Percentiles rank a stretch among this genome's conserved stretches.
phyloP scores from a whole-genome alignment of 1,284 basidiomycete genomes.

The Pisolithus thermaeus region DNA sequence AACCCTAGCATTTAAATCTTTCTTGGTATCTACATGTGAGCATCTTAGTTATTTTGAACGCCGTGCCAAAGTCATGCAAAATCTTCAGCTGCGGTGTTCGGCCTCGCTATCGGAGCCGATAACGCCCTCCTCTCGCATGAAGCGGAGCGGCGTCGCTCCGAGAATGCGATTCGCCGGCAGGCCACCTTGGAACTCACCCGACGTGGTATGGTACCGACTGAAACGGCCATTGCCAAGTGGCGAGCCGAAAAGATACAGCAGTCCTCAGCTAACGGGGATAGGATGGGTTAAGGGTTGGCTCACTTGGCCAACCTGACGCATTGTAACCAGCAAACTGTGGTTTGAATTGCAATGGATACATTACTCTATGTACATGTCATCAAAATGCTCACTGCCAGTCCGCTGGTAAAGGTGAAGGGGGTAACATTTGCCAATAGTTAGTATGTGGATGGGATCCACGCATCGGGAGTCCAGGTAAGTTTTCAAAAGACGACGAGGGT shows the following conservation, averaged over 20 bases:
- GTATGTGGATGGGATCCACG: conserved; percentile 31
- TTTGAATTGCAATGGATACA: conserved; percentile 6
- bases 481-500: conserved; percentile 21
- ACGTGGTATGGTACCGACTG: conserved; percentile 72
- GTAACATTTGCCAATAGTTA: conserved; percentile 24
- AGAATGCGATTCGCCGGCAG: conserved; percentile 64
- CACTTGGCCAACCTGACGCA: neutral
- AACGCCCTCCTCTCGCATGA: conserved; percentile 71
- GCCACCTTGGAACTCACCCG: conserved; percentile 71
- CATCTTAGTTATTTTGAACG: conserved; percentile 3
- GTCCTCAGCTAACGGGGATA: neutral
- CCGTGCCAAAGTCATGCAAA: neutral
- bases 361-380: conserved; percentile 5
- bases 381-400: conserved; percentile 20
- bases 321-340: conserved; percentile 1
- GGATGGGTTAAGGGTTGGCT: neutral
- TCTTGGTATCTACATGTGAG: conserved; percentile 58
- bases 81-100: conserved; percentile 51
- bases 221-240: conserved; percentile 81
- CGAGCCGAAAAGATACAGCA: conserved; percentile 38
- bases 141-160: conserved; percentile 53
- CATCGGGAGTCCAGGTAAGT: conserved; percentile 37
- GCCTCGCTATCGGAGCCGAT: conserved; percentile 73
- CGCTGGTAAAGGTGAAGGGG: conserved; percentile 17
- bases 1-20: conserved; percentile 76